Conservation (phyloP, 495 filamentous ascomycete genomes). For the Penicillium crystallinum region DNA sequence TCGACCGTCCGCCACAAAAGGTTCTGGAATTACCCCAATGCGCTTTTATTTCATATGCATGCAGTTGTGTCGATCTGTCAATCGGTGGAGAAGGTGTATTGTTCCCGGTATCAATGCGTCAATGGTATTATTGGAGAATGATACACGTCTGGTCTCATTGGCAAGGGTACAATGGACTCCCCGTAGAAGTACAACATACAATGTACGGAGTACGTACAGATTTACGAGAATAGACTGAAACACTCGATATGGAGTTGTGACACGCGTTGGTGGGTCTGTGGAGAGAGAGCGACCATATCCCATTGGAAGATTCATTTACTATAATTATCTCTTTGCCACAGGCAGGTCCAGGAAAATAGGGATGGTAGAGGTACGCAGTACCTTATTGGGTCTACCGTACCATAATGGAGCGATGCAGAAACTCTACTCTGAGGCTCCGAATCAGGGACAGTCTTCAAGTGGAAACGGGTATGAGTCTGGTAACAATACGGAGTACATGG, state of each 20-base stretch:
- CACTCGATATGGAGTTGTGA: conserved; percentile 10
- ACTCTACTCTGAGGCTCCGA: no score
- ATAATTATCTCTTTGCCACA: conserved; percentile 17
- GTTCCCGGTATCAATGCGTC: background rate
- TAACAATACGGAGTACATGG: background rate
- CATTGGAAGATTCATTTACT: conserved; percentile 20
- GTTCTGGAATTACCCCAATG: conserved; percentile 18
- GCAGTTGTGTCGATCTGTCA: conserved; percentile 21
- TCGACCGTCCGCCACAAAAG: conserved; percentile 1
- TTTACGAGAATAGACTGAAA: background rate
- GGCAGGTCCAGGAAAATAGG: background rate
- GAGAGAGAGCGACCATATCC: conserved; percentile 7
- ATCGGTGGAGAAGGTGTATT: conserved; percentile 4
- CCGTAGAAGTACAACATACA: background rate
- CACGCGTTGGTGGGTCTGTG: conserved; percentile 29
- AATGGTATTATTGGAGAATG: background rate
- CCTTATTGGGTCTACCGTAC: no score
- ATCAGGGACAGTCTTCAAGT: no score
- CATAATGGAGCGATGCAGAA: no score
- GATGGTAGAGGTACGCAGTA: no score
- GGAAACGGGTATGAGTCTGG: no score
- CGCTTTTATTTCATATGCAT: conserved; percentile 18
- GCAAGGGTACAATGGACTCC: background rate
- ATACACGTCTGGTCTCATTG: background rate
- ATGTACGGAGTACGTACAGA: background rate